Percentiles rank a stretch among this genome's conserved stretches.
Conservation (phyloP, 2,329 filamentous ascomycete species). For the Neofusicoccum laricinum region DNA sequence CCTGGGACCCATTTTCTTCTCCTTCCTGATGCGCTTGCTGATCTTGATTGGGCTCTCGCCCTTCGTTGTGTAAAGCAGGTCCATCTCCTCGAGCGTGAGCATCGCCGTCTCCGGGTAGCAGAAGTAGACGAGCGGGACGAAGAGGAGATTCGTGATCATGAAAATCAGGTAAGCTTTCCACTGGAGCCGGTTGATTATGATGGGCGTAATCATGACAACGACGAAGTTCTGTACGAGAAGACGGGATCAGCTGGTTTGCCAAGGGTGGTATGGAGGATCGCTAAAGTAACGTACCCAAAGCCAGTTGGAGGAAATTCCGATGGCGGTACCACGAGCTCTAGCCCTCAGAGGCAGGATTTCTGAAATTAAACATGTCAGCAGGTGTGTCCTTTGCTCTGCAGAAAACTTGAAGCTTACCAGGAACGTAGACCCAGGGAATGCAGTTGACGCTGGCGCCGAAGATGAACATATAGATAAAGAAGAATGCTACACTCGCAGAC, state of each 20-base stretch:
- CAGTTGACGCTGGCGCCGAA: constrained; percentile 52
- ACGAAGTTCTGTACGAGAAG: constrained; percentile 25
- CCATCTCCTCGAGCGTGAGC: constrained; percentile 36
- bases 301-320: constrained; percentile 39
- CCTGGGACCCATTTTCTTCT: constrained; percentile 10
- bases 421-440: constrained; percentile 50
- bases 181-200: constrained; percentile 15
- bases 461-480: constrained; percentile 56
- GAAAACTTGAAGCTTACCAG: constrained; percentile 21
- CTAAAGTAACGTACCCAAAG: constrained; percentile 19
- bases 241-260: neutral
- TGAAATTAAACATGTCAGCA: neutral
- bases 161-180: constrained; percentile 17
- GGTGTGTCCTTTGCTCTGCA: neutral
- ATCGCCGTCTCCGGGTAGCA: constrained; percentile 36
- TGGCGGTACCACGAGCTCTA: constrained; percentile 35
- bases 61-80: constrained; percentile 26
- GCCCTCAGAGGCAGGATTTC: constrained; percentile 41
- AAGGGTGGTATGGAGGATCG: neutral
- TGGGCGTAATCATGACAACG: constrained; percentile 45
- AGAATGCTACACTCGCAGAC: constrained; percentile 42
- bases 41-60: constrained; percentile 15
- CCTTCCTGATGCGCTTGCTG: constrained; percentile 12
- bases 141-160: constrained; percentile 14
- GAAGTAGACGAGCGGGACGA: constrained; percentile 25